Evolutionary conservation across 2,329 filamentous ascomycete genomes (phyloP), one percentile per base, ranked within the genome.

Genomic region (Ascochyta clinopodiicola): DNA sequence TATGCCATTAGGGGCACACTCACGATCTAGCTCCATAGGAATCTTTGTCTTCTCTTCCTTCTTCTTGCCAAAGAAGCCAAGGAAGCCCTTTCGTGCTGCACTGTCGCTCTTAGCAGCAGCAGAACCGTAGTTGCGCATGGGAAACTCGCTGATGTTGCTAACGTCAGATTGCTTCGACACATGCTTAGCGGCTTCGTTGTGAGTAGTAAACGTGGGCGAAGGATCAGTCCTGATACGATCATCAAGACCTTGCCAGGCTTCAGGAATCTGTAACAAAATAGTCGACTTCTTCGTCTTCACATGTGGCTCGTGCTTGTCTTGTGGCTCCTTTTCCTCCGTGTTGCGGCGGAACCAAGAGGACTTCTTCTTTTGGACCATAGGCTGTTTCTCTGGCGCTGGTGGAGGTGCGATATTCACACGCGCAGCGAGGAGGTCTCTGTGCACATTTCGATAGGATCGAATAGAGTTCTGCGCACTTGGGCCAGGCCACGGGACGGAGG

Each of bases 31-130:
- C 34, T 70, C 66, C 51, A 72, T 59, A 19, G 75, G 57, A 60
- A 51, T 56, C 53, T 68, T 73, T 42, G 55, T 57, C 53, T 77
- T 74, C 19, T 76, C 78, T 39, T 74, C 77, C 32, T 77, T 72
- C 60, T 81, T 82, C 63, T 80, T 82, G 38, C 82, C 78, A 46
- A 86, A 80, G 47, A 83, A 78, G 56, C 80, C 82, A 38, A 84
- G 75, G 55, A 86, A 79, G 6, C 81, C 79, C 53, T 75, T 75
- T 8, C 68, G 63, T 24, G 55, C 59, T 9, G 57, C 60, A 27
- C 72, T 75, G 51, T 81, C 81, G 58, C 63, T 60, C 61, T 73
- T 77, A 56, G 64, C 62, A 35, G 65, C 56, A 68, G 71, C 59
- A 27, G 66, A 61, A 51, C 63, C 75, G 51, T 48, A 61, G 44